phyloP scores from a whole-genome alignment of 805 yeast species.

The Nakazawaea siamensis region DNA sequence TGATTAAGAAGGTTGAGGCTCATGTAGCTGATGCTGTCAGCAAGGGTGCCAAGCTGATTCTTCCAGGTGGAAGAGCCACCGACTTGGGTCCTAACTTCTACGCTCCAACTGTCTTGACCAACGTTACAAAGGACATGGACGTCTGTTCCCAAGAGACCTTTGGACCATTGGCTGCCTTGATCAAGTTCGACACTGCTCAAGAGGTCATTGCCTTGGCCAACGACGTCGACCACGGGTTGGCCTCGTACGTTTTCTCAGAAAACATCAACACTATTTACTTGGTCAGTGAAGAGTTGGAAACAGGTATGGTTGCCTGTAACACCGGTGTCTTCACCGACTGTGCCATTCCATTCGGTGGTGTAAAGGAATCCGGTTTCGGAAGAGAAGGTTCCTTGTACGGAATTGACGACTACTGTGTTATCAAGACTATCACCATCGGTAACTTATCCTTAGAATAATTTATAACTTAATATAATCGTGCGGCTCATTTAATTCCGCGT shows the following conservation, averaged over 20 bases:
- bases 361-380: slow-evolving; percentile 74
- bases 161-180: slow-evolving; percentile 72
- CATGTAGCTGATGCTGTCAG: slow-evolving; percentile 61
- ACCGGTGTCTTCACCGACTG: slow-evolving; percentile 66
- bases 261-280: slow-evolving; percentile 46
- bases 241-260: slow-evolving; percentile 63
- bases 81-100: slow-evolving; percentile 58
- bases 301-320: slow-evolving; percentile 80
- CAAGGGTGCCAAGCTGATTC: slow-evolving; percentile 56
- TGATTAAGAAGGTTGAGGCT: slow-evolving; percentile 49
- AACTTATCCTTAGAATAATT: slow-evolving; percentile 2
- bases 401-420: slow-evolving; percentile 59
- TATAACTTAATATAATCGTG: not conserved
- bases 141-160: slow-evolving; percentile 70
- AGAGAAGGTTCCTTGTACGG: slow-evolving; percentile 77
- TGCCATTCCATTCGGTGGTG: slow-evolving; percentile 68
- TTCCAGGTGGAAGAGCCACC: slow-evolving; percentile 50
- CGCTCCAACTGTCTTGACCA: slow-evolving; percentile 57
- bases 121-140: slow-evolving; percentile 48
- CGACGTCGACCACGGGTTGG: slow-evolving; percentile 63
- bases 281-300: slow-evolving; percentile 60
- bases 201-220: slow-evolving; percentile 60
- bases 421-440: slow-evolving; percentile 41
- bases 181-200: slow-evolving; percentile 55
- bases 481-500: no score